Evolutionary conservation across 139 green algal genomes (phyloP), one percentile per base, ranked within the genome.

Genomic region (Ettlia oleoabundans): DNA sequence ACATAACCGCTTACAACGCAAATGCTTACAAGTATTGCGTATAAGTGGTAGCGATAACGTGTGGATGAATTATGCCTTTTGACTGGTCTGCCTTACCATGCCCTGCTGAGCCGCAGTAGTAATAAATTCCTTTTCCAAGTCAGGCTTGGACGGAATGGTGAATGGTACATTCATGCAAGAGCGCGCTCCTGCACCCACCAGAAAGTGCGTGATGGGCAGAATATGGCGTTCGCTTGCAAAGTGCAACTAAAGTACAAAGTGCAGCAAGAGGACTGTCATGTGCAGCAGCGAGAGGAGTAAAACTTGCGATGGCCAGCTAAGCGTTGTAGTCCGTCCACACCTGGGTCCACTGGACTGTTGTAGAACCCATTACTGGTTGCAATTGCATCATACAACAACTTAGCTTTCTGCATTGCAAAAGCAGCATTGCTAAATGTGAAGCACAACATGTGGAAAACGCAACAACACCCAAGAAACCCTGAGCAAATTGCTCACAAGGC

Each of bases 101-200:
- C 84, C 80, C 9, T 62, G 41, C 61, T 85, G 86, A 13, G 86
- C 81, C 4, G 95, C 95, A 58, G 91, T 91, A 52, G 84, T 79
- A 26, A 98, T 83, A 76, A 98, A 98, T 28, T 88, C 83, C 74
- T 90, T 91, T 81, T 98, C 95, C 51, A 99, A 89, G 68, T 98
- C 96, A 2, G 92, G 78, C 68, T 86, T 91, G 58, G 82, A 89
- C 66, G 93, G 95, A 83, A 99, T 98, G 51, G 96, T 99, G 92
- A 99, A 99, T 42, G 97, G 97, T 81, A 99, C 94, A 89, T 99
- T 99, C 97, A 99, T 99, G 47, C 90, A 73, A 21, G 95, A 98
- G 78, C 94, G 92, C 37, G 89, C 91, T 4, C 51, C 72, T 79
- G 72, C 70, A 33, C 19, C 35, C 24, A 58, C 10, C 47, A 58